These are phyloP conservation scores for Sechiopsis laciniata DNA, from an alignment of 306 rosid genomes.

Conservation along the genomic window DNA sequence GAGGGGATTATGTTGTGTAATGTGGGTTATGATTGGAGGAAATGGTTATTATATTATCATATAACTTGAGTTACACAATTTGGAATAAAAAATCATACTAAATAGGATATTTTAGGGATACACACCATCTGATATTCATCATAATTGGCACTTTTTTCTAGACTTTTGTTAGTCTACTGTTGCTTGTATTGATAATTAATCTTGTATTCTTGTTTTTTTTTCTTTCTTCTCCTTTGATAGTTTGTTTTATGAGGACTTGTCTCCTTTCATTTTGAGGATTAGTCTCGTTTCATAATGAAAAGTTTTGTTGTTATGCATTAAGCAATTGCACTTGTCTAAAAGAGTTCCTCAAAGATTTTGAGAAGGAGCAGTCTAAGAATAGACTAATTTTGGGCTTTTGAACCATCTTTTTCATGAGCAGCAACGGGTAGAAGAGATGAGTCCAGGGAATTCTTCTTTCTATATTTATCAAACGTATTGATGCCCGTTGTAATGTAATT, in stretches of 20 bases:
- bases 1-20: background rate
- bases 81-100: background rate
- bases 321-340: background rate
- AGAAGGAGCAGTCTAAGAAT: background rate
- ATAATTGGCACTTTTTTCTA: no score
- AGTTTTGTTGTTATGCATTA: background rate
- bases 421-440: background rate
- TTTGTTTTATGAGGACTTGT: background rate
- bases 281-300: background rate
- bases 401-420: background rate
- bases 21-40: slow-evolving; percentile 2
- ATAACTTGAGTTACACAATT: background rate
- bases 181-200: no score
- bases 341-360: background rate
- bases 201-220: background rate
- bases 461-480: background rate
- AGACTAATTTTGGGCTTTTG: background rate
- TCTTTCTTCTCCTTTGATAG: background rate
- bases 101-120: background rate
- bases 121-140: no score
- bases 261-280: background rate
- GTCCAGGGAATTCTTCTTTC: background rate
- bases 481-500: background rate
- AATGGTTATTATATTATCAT: background rate
- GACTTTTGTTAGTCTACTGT: no score